These are phyloP conservation scores for Marsdenia floribunda DNA, from an alignment of 257 asterid species.

Conservation along the genomic window DNA sequence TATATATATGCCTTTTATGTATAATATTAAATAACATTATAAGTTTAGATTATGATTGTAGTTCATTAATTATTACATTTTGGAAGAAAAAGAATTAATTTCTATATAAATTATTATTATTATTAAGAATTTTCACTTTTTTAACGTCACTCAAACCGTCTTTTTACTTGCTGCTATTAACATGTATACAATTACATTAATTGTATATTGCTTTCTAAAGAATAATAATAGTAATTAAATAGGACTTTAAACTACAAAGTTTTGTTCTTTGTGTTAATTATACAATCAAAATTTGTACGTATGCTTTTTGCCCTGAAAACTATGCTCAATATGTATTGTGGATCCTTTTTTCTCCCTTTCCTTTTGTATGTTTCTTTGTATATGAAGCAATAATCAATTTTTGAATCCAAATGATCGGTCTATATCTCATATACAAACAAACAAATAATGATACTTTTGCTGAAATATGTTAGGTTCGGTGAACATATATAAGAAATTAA, in stretches of 20 bases:
- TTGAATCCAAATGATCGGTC: not conserved
- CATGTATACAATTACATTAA: no score
- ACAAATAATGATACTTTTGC: not conserved
- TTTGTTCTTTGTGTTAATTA: not conserved
- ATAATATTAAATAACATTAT: no score
- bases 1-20: no score
- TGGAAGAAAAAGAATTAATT: no score
- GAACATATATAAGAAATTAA: not conserved
- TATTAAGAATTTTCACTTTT: no score
- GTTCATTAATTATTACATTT: no score
- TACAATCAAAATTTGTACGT: not conserved
- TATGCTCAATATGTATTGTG: not conserved
- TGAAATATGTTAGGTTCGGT: slow-evolving; percentile 1
- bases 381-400: not conserved
- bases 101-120: no score
- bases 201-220: no score
- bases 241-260: not conserved
- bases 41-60: no score
- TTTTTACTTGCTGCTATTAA: no score
- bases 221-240: no score
- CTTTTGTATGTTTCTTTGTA: not conserved
- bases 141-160: no score
- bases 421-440: not conserved
- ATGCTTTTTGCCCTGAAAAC: not conserved
- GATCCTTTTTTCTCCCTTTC: not conserved